Evolutionary conservation across 345 rosid genomes (phyloP), one percentile per base, ranked within the genome.

Genomic region (Eucalyptus paniculata): DNA sequence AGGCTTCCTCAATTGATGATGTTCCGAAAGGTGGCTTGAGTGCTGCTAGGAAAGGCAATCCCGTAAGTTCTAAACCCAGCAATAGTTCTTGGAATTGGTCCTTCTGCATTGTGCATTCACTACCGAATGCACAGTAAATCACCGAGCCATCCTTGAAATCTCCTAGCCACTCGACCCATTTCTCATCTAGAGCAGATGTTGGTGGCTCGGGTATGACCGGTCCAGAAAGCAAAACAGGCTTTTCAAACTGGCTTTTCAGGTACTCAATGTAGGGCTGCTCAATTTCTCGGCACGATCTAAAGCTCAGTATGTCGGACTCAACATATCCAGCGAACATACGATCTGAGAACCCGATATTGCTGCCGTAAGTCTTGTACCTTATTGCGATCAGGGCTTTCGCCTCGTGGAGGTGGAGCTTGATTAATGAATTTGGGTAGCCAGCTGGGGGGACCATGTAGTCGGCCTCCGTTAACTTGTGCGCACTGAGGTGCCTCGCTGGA

Each of bases 81-180:
- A 92, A 8, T 56, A 94, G 42, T 58, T 94, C 93, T 11, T 90
- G 93, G 60, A 93, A 90, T 32, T 89, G 91, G 9, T 89, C 86
- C 82, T 89, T 90, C 21, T 89, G 85, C 12, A 89, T 90, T 77
- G 89, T 44, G 87, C 91, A 90, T 44, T 94, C 93, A 12, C 94
- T 94, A 6, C 93, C 93, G 18, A 93, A 91, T 34, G 92, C 92
- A 83, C 94, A 92, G 62, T 72, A 93, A 6, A 94, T 87, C 7
- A 93, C 82, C 1, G 89, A 69, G 12, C 81, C 85, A 3, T 88
- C 89, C 58, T 87, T 28, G 28, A 91, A 93, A 7, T 11, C n/a
- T 32, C 69, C 86, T 30, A 92, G 88, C 54, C 88, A 37, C 2
- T 87, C 60, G 5, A 51, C 87, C 88, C 89, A 58, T 30, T 87